These are phyloP conservation scores for Macaranga tanarius DNA, from an alignment of 441 rosid genomes.

Conservation along the genomic window DNA sequence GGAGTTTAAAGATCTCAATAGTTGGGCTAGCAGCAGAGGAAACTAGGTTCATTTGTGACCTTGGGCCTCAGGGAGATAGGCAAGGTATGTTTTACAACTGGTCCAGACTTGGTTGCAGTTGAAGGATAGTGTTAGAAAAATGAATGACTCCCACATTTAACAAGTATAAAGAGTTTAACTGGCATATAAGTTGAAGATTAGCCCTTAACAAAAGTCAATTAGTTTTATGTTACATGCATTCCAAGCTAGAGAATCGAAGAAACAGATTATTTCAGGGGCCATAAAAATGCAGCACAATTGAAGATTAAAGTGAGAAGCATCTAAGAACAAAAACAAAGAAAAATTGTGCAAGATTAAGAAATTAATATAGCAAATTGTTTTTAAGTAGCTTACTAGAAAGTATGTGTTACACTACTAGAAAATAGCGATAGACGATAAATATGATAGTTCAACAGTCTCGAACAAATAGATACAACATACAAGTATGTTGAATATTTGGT, in stretches of 20 bases:
- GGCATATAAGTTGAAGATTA: no score
- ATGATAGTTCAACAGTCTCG: neutral
- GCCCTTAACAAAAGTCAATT: no score
- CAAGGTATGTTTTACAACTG: no score
- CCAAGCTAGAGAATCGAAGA: neutral
- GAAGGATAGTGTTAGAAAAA: no score
- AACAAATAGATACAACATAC: constrained; percentile 2
- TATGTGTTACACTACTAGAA: neutral
- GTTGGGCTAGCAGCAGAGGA: no score
- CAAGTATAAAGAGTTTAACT: no score
- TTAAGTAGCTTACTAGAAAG: neutral
- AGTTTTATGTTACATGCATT: neutral
- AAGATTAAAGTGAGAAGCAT: neutral
- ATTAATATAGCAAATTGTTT: neutral
- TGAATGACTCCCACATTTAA: no score
- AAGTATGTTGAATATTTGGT: neutral
- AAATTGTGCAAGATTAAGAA: neutral
- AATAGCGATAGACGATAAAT: neutral
- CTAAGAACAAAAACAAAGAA: neutral
- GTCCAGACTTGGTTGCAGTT: no score
- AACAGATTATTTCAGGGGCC: neutral
- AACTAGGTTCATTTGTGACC: no score
- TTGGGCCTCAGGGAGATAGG: no score
- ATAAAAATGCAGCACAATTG: neutral
- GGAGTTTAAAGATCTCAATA: no score